Evolutionary conservation across 495 filamentous ascomycete genomes (phyloP), one percentile per base, ranked within the genome.

Genomic region (Neurospora tetraspora): DNA sequence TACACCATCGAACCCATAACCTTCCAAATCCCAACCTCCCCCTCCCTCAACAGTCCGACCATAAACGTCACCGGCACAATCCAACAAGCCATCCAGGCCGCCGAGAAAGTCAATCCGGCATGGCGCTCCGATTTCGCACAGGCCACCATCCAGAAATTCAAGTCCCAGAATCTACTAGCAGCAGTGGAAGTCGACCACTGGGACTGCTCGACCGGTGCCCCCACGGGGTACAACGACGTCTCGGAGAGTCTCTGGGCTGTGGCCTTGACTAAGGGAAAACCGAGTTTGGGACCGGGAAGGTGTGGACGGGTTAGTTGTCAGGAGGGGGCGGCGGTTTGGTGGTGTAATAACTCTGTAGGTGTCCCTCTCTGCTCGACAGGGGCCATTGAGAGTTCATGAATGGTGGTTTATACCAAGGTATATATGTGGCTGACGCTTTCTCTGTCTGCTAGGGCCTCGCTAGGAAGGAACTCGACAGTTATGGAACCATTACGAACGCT

Each of bases 291-390:
- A 1, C 74, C 76, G 0, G 31, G 74, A 5, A 72, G 71, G 31
- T 79, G 79, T 38, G 73, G 73, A 1, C 72, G 78, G 1, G 69
- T 80, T 12, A 71, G 70, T 23, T 80, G 79, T 68, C 16, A 73
- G 42, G 61, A 71, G 3, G 76, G 70, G 3, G 78, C 12, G 39
- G 39, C 12, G 39, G 39, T 40, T 40, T 40, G 38, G 37, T 80
- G 77, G 75, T 80, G 79, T 40, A 80, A 80, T 38, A 38, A 38
- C 37, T 38, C 8, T 38, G 8, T 38, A 38, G 10, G 37, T 38
- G 8, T 38, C 37, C 0, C 31, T 31, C 31, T 31, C 31, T 31
- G 31, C 31, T 31, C 3, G 31, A 31, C 2, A 31, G 31, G 31
- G 31, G 31, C 31, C 3, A 3, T 31, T 31, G 31, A 31, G 31